Conservation (phyloP, 1,284 basidiomycete species). For the Austropuccinia psidii region DNA sequence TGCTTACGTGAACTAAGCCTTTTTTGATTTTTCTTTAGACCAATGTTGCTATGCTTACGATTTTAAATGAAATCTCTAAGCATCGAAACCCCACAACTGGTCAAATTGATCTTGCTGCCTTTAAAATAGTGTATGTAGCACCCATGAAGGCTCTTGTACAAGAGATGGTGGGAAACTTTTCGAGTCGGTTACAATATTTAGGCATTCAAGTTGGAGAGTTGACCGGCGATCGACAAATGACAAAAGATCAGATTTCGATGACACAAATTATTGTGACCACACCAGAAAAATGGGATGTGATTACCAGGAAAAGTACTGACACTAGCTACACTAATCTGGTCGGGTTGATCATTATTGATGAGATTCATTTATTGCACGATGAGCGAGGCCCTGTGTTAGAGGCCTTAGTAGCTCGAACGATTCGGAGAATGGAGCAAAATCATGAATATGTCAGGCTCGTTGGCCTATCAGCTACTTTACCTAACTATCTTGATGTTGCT, state of each 20-base stretch:
- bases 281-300: constrained; percentile 97
- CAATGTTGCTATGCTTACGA: constrained; percentile 92
- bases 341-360: constrained; percentile 92
- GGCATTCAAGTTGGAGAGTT: constrained; percentile 88
- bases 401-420: constrained; percentile 80
- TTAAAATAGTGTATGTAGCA: constrained; percentile 97
- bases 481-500: constrained; percentile 98
- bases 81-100: constrained; percentile 75
- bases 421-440: constrained; percentile 90
- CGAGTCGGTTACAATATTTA: constrained; percentile 67
- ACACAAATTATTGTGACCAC: constrained; percentile 99
- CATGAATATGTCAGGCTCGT: constrained; percentile 85
- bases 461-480: constrained; percentile 90
- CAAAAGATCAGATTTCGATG: constrained; percentile 92
- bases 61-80: constrained; percentile 78
- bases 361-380: constrained; percentile 95
- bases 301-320: constrained; percentile 95
- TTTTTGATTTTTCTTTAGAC: constrained; percentile 54
- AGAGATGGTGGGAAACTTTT: constrained; percentile 93
- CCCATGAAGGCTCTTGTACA: constrained; percentile 99
- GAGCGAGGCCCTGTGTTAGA: constrained; percentile 97
- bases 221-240: constrained; percentile 96
- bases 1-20: neutral
- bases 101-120: constrained; percentile 74
- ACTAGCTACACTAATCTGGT: constrained; percentile 96